Percentiles rank a stretch among this genome's conserved stretches.
These are phyloP conservation scores for Gnomoniopsis sp. DNA, from an alignment of 2,329 filamentous ascomycete genomes.

Conservation along the genomic window DNA sequence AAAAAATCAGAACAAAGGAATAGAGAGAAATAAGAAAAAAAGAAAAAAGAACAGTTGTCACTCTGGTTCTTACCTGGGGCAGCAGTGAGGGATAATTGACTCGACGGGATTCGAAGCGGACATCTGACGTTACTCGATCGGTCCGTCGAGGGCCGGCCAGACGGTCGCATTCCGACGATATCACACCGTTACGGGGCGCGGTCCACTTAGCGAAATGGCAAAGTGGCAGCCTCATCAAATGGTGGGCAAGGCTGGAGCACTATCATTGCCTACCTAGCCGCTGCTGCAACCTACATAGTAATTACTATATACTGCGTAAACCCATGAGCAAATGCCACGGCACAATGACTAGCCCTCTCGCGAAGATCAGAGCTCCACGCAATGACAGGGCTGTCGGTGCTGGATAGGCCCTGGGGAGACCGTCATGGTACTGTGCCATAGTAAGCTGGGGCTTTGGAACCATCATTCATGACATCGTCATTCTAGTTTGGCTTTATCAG, in stretches of 20 bases:
- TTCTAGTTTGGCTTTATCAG: conserved; percentile 26
- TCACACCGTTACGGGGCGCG: not conserved
- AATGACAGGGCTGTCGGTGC: too few relatives aligned
- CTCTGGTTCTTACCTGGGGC: not conserved
- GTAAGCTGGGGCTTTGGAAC: too few relatives aligned
- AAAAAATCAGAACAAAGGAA: too few relatives aligned
- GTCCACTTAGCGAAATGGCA: not conserved
- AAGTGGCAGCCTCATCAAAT: not conserved
- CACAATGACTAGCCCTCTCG: too few relatives aligned
- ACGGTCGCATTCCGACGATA: not conserved
- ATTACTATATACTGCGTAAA: too few relatives aligned
- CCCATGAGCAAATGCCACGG: too few relatives aligned
- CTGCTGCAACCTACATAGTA: not conserved
- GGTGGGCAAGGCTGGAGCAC: not conserved
- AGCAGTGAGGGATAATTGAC: not conserved
- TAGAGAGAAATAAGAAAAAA: too few relatives aligned
- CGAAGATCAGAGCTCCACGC: too few relatives aligned
- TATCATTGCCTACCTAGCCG: not conserved
- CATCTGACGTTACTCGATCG: not conserved
- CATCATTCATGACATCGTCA: not conserved
- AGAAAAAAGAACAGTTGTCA: not conserved
- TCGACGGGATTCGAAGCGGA: not conserved
- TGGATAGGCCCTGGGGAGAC: too few relatives aligned
- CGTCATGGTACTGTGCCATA: too few relatives aligned
- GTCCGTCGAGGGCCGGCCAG: not conserved